Base-by-base conservation (phyloP, 257 asterid species). In the Rubia yunnanensis region DNA sequence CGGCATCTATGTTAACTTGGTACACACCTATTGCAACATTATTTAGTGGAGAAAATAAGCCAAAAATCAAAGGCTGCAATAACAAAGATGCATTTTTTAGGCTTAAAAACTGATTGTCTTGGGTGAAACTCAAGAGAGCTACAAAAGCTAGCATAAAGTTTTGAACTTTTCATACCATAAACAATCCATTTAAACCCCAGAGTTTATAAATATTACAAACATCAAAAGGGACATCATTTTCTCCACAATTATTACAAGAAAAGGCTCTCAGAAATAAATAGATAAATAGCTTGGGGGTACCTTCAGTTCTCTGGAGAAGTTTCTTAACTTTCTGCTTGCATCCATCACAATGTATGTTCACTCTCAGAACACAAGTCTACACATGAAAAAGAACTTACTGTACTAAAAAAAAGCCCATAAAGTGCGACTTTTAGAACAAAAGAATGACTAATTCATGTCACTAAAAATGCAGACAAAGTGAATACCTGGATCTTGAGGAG, bases 321-420 rank as follows among this genome's bases (percentile, higher is more conserved):
- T 89, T 92, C 85, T 87, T 85, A n/a, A 92, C 98, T 83, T 89
- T 89, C 63, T 81, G 86, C 84, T 77, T 85, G 67, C 98, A 92
- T 15, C 96, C 98, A 79, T 89, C 95, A 73, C 98, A 92, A 64
- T 92, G 92, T 60, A 92, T 82, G 80, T 92, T 92, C 63, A 92
- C 98, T 74, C 86, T 81, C 38, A 92, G 95, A 71, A 78, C 88
- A 79, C 86, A 83, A 3, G 90, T 89, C 95, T 92, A 76, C 68
- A 65, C 28, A 57, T 53, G 50, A 5, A 18, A 62, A 62, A 55
- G 2, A 46, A 31, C 38, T 7, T 41, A 22, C 7, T 52, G 63
- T 55, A 4, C 17, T 5, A 65, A 61, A 57, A 7, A 15, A 7
- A 23, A 60, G 5, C 24, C 8, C 28, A 52, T 10, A 11, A 10